Conservation (phyloP, 495 filamentous ascomycete species). For the Ramalina intermedia region DNA sequence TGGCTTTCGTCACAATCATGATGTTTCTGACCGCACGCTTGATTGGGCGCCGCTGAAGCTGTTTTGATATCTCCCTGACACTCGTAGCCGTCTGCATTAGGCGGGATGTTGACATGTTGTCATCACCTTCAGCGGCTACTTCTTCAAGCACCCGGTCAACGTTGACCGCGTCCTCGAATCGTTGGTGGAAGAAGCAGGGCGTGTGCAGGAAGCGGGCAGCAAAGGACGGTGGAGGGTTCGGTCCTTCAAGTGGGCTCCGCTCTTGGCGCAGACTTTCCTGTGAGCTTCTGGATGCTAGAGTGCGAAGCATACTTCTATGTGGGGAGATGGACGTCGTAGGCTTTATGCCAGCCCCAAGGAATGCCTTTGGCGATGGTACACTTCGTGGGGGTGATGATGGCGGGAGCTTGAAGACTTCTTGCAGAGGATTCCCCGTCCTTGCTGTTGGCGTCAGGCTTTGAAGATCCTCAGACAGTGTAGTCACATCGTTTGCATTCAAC, state of each 20-base stretch:
- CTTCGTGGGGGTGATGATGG: slow-evolving; percentile 18
- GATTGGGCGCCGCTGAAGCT: slow-evolving; percentile 77
- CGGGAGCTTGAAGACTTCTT: slow-evolving; percentile 17
- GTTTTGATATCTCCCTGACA: slow-evolving; percentile 87
- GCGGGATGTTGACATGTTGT: slow-evolving; percentile 80
- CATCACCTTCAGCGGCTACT: slow-evolving; percentile 59
- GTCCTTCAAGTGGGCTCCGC: slow-evolving; percentile 29
- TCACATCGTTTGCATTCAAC: slow-evolving; percentile 17
- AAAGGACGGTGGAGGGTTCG: slow-evolving; percentile 40
- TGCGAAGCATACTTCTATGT: slow-evolving; percentile 76
- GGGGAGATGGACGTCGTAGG: slow-evolving; percentile 49
- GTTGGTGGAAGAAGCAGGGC: slow-evolving; percentile 93
- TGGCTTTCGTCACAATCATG: slow-evolving; percentile 94
- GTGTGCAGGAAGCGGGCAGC: slow-evolving; percentile 62
- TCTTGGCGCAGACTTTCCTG: slow-evolving; percentile 33
- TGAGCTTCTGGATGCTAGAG: slow-evolving; percentile 59
- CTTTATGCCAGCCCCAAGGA: slow-evolving; percentile 42
- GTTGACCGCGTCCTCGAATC: slow-evolving; percentile 91
- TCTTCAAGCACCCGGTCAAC: slow-evolving; percentile 91
- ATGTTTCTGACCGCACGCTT: slow-evolving; percentile 75
- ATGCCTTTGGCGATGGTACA: slow-evolving; percentile 26
- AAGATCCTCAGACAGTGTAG: slow-evolving; percentile 10
- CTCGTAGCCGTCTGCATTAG: slow-evolving; percentile 88
- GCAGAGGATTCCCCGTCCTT: slow-evolving; percentile 17
- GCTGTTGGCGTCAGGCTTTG: slow-evolving; percentile 14